Conservation (phyloP, 148 eudicot species). For the Arbutus unedo region DNA sequence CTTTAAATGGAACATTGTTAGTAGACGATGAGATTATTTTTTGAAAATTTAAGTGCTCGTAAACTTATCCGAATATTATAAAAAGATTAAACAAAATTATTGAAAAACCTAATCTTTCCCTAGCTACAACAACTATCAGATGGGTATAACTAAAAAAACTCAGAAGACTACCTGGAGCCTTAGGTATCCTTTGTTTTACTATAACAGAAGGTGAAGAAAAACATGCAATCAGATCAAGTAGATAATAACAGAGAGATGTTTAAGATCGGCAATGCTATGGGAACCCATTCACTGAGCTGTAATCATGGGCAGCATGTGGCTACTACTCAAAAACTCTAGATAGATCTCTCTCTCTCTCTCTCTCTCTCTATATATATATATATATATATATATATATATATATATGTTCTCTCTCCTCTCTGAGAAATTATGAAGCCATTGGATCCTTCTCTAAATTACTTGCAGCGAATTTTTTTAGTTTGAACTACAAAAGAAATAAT, state of each 20-base stretch:
- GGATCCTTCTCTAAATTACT: too few species aligned
- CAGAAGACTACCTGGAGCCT: background rate
- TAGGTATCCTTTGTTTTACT: background rate
- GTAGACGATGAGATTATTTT: too few species aligned
- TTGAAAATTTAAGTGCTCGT: too few species aligned
- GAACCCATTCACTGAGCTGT: conserved; percentile 37
- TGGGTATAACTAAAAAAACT: too few species aligned
- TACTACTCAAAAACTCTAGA: conserved; percentile 13
- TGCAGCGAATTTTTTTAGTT: too few species aligned
- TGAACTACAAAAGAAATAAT: too few species aligned
- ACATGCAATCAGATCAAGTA: conserved; percentile 13
- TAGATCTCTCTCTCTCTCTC: conserved; percentile 7
- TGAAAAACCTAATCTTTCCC: too few species aligned
- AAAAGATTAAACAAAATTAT: too few species aligned
- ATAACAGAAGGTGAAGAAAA: conserved; percentile 16
- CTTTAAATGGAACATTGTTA: too few species aligned
- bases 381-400: too few species aligned
- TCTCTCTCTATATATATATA: background rate
- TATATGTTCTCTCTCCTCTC: background rate
- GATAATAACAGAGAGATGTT: background rate
- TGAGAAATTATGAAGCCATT: background rate
- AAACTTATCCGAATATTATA: too few species aligned
- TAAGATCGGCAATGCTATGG: conserved; percentile 16
- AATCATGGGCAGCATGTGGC: conserved; percentile 39
- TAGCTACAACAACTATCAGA: too few species aligned